Percentiles rank a stretch among this genome's conserved stretches.
Conservation (phyloP, 164 flowering plant species). For the Tinospora cordifolia region DNA sequence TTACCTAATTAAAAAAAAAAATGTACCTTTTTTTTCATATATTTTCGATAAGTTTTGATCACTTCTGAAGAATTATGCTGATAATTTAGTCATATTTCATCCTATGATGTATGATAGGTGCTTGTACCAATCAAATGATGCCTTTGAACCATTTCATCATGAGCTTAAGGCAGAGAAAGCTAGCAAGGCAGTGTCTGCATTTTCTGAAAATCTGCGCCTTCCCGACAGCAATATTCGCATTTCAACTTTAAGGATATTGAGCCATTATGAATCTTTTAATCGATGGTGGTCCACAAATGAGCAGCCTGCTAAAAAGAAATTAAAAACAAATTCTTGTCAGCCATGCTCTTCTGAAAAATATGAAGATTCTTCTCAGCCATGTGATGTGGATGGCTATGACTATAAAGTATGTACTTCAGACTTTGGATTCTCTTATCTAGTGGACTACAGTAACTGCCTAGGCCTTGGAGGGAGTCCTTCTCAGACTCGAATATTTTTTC, state of each 20-base stretch:
- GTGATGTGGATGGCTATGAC: conserved; percentile 16
- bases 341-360: neutral
- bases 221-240: conserved; percentile 57
- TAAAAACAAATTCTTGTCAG: conserved; percentile 31
- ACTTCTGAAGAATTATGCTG: neutral
- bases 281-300: conserved; percentile 17
- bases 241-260: conserved; percentile 67
- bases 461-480: no score
- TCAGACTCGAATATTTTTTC: no score
- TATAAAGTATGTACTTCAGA: conserved; percentile 34
- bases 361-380: conserved; percentile 28
- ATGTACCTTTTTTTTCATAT: neutral
- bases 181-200: conserved; percentile 34
- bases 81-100: neutral
- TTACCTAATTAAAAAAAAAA: no score
- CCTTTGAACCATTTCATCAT: conserved; percentile 23
- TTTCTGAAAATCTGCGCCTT: conserved; percentile 59
- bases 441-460: no score
- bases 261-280: conserved; percentile 46
- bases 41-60: neutral
- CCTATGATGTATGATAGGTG: conserved; percentile 28
- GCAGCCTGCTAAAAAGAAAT: conserved; percentile 28
- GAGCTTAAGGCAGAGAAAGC: conserved; percentile 40
- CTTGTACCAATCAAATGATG: conserved; percentile 17
- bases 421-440: neutral